Conservation (phyloP, 2,329 filamentous ascomycete genomes). For the Xylogone sp. region DNA sequence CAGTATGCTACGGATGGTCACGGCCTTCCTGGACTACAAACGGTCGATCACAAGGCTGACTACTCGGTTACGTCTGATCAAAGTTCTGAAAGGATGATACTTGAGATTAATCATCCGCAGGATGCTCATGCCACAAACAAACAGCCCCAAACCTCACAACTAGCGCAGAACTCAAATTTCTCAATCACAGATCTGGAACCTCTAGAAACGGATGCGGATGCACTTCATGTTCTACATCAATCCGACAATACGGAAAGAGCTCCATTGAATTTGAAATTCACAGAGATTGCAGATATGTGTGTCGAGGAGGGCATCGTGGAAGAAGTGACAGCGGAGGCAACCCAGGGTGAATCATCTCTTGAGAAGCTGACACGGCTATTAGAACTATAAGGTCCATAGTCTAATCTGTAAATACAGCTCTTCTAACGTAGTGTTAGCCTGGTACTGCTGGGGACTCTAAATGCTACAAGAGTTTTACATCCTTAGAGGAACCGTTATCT, state of each 20-base stretch:
- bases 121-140: background rate
- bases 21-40: no score
- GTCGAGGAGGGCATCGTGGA: background rate
- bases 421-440: background rate
- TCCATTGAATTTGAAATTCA: background rate
- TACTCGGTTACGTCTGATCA: no score
- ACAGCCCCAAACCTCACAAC: conserved; percentile 23
- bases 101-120: no score
- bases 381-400: background rate
- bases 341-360: conserved; percentile 12
- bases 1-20: no score
- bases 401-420: background rate
- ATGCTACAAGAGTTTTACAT: no score
- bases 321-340: background rate
- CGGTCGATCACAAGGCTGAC: no score
- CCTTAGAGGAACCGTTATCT: no score
- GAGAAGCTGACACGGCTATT: conserved; percentile 13
- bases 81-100: no score
- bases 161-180: conserved; percentile 12
- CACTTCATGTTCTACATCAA: background rate
- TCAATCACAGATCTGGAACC: background rate
- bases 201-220: background rate
- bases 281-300: background rate
- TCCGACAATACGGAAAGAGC: background rate
- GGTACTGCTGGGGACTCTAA: no score